Evolutionary conservation across 202 grass and related monocot genomes (phyloP), one percentile per base, ranked within the genome.

Genomic region (Zizania palustris): DNA sequence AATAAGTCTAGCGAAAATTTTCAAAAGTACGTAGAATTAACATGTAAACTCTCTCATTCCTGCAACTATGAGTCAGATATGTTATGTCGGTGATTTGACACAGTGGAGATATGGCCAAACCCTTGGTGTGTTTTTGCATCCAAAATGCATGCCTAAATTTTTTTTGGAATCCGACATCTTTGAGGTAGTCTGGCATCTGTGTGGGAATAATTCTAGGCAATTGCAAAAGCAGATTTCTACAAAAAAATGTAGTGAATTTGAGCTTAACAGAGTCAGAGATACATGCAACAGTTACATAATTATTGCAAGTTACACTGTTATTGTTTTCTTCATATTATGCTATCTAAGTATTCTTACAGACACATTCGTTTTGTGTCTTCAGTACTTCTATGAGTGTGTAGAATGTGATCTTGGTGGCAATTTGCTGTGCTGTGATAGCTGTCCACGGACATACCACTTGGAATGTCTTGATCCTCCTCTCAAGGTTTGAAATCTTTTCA

Each of bases 381-480:
- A 99, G 92, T 90, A 93, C 80, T 99, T 96, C 83, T 99, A 83
- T 45, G 96, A 99, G 71, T 99, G 96, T 39, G 90, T 88, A 73
- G 87, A 73, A 82, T 99, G 96, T 60, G 90, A 99, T 82, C 78
- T 99, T 84, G 96, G 96, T 75, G 96, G 96, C 80, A 92, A 83
- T 89, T 88, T 99, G 78, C 78, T 99, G n/a, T 99, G 96, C 69
- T 99, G 96, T 55, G 96, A 93, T 79, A 92, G 80, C 74, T 99
- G 96, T 82, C 96, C 96, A 19, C 74, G 78, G 33, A 92, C 86
- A 20, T 99, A 95, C 85, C 96, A 99, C 84, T 83, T 99, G 85
- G 92, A 99, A 60, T 99, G 96, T 75, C 87, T 99, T 53, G 81
- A 71, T 82, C 92, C 96, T 38, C 96, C 96, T 54, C 96, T 95